phyloP scores from a whole-genome alignment of 192 early-diverging fungal species.

The Podila epicladia region DNA sequence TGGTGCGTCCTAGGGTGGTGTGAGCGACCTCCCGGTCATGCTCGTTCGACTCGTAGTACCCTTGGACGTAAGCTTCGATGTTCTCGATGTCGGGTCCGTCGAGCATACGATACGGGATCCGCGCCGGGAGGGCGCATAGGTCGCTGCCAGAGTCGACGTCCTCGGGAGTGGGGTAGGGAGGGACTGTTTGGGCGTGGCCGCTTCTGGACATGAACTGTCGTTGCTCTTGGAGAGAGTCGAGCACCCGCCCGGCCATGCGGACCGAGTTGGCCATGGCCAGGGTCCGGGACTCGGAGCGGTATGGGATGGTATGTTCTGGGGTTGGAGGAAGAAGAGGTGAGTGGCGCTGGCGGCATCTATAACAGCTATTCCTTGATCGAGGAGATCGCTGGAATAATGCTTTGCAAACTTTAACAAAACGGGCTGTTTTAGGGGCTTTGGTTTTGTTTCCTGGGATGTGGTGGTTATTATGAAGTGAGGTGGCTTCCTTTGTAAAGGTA shows the following conservation, averaged over 20 bases:
- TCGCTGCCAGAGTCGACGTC: neutral
- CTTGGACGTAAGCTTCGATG: constrained; percentile 5
- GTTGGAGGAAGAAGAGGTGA: neutral
- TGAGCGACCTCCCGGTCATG: neutral
- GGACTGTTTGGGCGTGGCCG: neutral
- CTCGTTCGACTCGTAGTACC: neutral
- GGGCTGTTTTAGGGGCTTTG: no score
- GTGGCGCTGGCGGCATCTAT: neutral
- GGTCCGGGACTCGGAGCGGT: neutral
- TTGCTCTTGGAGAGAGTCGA: neutral
- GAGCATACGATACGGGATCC: constrained; percentile 6
- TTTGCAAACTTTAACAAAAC: neutral
- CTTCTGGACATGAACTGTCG: neutral
- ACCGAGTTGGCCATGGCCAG: neutral
- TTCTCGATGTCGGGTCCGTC: constrained; percentile 25
- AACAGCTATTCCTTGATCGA: neutral
- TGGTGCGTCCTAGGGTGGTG: neutral
- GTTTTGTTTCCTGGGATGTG: no score
- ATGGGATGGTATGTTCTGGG: neutral
- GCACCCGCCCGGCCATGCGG: constrained; percentile 1
- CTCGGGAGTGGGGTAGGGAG: neutral
- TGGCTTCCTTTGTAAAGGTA: neutral
- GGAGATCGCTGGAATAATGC: neutral
- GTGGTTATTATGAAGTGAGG: no score
- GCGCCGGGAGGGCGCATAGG: neutral